phyloP scores from a whole-genome alignment of 1,284 basidiomycete genomes.

The Leccinum fuscescens region DNA sequence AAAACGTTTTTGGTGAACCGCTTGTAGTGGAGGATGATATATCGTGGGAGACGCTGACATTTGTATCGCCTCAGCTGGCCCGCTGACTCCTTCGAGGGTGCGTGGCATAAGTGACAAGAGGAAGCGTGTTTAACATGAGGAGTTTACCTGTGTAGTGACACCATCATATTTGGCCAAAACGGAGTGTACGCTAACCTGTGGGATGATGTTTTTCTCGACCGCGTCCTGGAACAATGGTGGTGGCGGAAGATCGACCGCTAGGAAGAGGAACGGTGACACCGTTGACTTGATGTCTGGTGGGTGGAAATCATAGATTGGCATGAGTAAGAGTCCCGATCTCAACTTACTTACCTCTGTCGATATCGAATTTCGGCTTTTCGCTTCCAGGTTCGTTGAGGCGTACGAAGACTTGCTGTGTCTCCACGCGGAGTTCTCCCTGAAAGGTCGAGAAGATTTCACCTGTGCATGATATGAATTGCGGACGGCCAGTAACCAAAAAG shows the following conservation, averaged over 20 bases:
- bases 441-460: slow-evolving; percentile 92
- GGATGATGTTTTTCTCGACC: slow-evolving; percentile 97
- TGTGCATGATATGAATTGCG: slow-evolving; percentile 31
- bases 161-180: slow-evolving; percentile 98
- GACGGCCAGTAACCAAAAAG: slow-evolving; percentile 12
- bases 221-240: slow-evolving; percentile 95
- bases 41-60: slow-evolving; percentile 84
- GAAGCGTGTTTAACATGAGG: slow-evolving; percentile 19
- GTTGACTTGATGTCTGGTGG: slow-evolving; percentile 79
- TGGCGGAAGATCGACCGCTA: slow-evolving; percentile 93
- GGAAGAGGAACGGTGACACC: slow-evolving; percentile 89
- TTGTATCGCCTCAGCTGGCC: slow-evolving; percentile 89
- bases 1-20: slow-evolving; percentile 98
- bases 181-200: slow-evolving; percentile 90
- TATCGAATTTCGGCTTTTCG: slow-evolving; percentile 85
- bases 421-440: slow-evolving; percentile 90
- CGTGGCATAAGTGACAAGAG: slow-evolving; percentile 16
- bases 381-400: slow-evolving; percentile 71
- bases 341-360: slow-evolving; percentile 70
- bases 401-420: slow-evolving; percentile 91
- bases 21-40: slow-evolving; percentile 94
- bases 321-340: slow-evolving; percentile 17
- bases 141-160: slow-evolving; percentile 73
- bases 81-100: slow-evolving; percentile 65
- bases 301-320: slow-evolving; percentile 20